phyloP scores from a whole-genome alignment of 305 asterid species.

The Euphrasia arctica region DNA sequence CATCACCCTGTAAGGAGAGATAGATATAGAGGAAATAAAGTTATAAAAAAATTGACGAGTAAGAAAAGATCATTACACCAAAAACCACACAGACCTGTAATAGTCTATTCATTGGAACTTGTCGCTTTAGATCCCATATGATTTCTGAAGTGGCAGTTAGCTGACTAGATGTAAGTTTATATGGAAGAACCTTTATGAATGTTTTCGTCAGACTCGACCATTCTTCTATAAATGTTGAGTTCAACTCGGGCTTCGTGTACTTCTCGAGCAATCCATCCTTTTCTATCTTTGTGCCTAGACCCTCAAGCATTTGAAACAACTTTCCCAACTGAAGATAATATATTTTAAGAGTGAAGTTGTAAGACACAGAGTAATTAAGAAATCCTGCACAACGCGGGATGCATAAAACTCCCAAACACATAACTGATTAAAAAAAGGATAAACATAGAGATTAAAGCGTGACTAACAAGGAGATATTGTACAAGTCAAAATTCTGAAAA shows the following conservation, averaged over 20 bases:
- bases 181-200: slow-evolving; percentile 75
- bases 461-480: too few relatives aligned
- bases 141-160: slow-evolving; percentile 80
- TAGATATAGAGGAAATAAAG: not conserved
- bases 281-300: slow-evolving; percentile 74
- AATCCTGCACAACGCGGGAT: not conserved
- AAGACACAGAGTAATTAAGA: not conserved
- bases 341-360: slow-evolving; percentile 5
- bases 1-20: slow-evolving; percentile 65
- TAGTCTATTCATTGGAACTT: slow-evolving; percentile 92
- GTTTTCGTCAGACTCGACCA: slow-evolving; percentile 72
- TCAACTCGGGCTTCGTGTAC: slow-evolving; percentile 64
- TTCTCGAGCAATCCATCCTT: slow-evolving; percentile 70
- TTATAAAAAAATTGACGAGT: not conserved
- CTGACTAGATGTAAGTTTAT: slow-evolving; percentile 82
- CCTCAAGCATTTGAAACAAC: slow-evolving; percentile 92
- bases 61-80: slow-evolving; percentile 10
- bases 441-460: too few relatives aligned
- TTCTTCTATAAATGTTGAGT: slow-evolving; percentile 47
- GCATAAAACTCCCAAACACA: not conserved
- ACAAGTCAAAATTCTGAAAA: too few relatives aligned
- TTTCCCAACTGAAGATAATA: slow-evolving; percentile 58
- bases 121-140: slow-evolving; percentile 91
- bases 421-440: not conserved
- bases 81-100: slow-evolving; percentile 60